Base-by-base conservation (phyloP, 2,329 filamentous ascomycete species). In the Cladosporium sp. region DNA sequence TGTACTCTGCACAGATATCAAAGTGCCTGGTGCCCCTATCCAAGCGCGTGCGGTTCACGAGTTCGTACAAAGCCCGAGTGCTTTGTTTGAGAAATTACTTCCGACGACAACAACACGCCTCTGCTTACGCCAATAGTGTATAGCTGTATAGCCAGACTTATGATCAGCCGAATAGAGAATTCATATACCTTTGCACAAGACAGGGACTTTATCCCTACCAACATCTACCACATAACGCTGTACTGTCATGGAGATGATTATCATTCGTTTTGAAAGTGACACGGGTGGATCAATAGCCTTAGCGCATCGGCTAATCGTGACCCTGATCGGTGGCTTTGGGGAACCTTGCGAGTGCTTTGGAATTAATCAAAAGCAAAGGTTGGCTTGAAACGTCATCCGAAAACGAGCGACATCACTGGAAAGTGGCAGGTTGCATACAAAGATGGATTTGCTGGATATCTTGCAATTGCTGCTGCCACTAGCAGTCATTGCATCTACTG, bases 401-500 rank as follows among this genome's bases (percentile, higher is more conserved):
- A 26, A 26, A 59, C 10, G 12, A 29, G 12, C 21, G 18, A 29
- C 53, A 21, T 35, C 23, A 52, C 18, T 29, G 23, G 4, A 46
- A 46, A 8, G 40, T 23, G 40, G 40, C n/a, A 46, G 40, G 40
- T 12, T n/a, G n/a, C 40, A 46, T 28, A 6, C 18, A 21, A 59
- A n/a, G 40, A 65, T 65, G 62, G 62, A 65, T 11, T 14, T 50
- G 55, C 62, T 65, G 5, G 56, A 60, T 59, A 73, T 78, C 62
- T 77, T 71, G 73, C 75, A 79, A 57, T 23, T 82, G 67, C 70
- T 75, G 10, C 70, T 86, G 52, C 73, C 74, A 28, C 67, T 79
- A n/a, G 74, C 76, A 5, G 71, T 83, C 16, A 64, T 76, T 33
- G 65, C 80, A 14, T 84, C 82, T 18, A 83, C 80, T 3, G 70